Evolutionary conservation across 2,329 filamentous ascomycete species (phyloP), one percentile per base, ranked within the genome.

Genomic region (Paecilomyces sp.): DNA sequence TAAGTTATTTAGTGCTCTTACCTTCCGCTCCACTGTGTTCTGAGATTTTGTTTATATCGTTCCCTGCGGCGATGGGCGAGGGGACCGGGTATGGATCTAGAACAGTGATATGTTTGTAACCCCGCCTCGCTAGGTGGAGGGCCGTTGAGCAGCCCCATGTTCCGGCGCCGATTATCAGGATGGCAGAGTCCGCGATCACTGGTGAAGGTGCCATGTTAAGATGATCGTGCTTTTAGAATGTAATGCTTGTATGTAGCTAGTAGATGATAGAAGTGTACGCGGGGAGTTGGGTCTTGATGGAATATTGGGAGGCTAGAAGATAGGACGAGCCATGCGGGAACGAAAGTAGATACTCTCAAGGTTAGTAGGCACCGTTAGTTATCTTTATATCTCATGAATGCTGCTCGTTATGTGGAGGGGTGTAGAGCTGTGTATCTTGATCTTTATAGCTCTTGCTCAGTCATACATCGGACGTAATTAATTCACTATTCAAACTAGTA

Each of bases 71-170:
- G 57, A 80, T 79, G 4, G 71, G 68, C 4, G 78, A 81, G 1
- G 80, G 79, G 3, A 80, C 74, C 0, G 70, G 70, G 59, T 80
- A 74, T 0, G 75, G 75, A 61, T 82, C 80, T 11, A 83, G 70
- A 5, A 82, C 75, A 3, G 74, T 80, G 59, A 83, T 73, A 61
- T 79, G 75, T 47, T 72, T 74, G 65, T 81, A 82, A 50, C 80
- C 80, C 56, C 76, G 72, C 31, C 79, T 75, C 28, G 80, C 77
- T 5, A 83, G 73, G 63, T 82, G 77, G 22, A 81, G 71, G n/a
- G 81, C 80, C n/a, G 80, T 81, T 7, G 77, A 79, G 34, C 76
- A 77, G 12, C 81, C 81, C 70, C 81, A 83, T 0, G 80, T 81
- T 9, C 81, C 81, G 24, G 75, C 78, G 8, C 81, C 80, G 56